These are phyloP conservation scores for Termitomyces titanicus DNA, from an alignment of 768 basidiomycete genomes.

Conservation along the genomic window DNA sequence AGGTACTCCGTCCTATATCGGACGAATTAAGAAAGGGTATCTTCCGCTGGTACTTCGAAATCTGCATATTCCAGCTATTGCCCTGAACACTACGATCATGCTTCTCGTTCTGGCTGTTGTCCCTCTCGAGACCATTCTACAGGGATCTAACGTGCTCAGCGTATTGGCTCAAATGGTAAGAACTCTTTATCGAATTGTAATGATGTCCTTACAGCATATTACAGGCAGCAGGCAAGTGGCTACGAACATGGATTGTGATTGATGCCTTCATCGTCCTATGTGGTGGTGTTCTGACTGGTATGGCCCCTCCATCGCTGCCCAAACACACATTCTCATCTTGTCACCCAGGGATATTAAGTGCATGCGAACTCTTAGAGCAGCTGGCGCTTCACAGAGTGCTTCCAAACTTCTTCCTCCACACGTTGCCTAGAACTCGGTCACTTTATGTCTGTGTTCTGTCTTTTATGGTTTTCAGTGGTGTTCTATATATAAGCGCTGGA, in stretches of 20 bases:
- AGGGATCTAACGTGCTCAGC: conserved; percentile 60
- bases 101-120: conserved; percentile 57
- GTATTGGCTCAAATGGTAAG: conserved; percentile 54
- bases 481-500: conserved; percentile 57
- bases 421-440: conserved; percentile 46
- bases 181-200: background rate
- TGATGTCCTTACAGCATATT: background rate
- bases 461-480: conserved; percentile 45
- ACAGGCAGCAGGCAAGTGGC: conserved; percentile 57
- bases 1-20: conserved; percentile 65
- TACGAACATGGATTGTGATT: conserved; percentile 57
- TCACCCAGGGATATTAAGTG: conserved; percentile 47
- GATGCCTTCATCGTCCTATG: conserved; percentile 73
- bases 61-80: conserved; percentile 55
- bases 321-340: background rate
- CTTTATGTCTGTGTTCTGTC: conserved; percentile 49
- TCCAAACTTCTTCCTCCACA: conserved; percentile 46
- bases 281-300: conserved; percentile 69
- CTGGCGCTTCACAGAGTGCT: conserved; percentile 59
- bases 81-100: conserved; percentile 55
- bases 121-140: conserved; percentile 44
- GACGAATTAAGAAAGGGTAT: conserved; percentile 51
- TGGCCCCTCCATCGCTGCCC: background rate
- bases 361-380: conserved; percentile 56
- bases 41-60: conserved; percentile 64